Conservation (phyloP, 257 asterid genomes). For the Salvia rosmarinus region DNA sequence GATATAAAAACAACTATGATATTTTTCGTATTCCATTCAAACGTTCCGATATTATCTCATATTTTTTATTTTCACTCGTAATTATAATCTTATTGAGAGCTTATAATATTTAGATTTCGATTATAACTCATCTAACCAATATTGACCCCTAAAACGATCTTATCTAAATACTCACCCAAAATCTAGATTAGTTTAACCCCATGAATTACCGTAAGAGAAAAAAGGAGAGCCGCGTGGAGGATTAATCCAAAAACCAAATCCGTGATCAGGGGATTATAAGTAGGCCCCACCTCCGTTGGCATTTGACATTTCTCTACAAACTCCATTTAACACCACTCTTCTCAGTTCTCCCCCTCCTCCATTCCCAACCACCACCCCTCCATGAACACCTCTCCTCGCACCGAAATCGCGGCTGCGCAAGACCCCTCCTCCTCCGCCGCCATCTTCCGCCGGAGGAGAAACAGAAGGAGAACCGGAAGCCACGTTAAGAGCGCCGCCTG, state of each 20-base stretch:
- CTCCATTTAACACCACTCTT: slow-evolving; percentile 44
- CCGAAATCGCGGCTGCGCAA: slow-evolving; percentile 18
- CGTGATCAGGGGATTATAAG: slow-evolving; percentile 42
- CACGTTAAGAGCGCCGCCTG: not conserved
- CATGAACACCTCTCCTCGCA: slow-evolving; percentile 38
- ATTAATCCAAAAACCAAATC: slow-evolving; percentile 27
- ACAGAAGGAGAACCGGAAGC: slow-evolving; percentile 25
- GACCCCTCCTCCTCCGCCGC: slow-evolving; percentile 25
- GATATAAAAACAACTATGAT: no score
- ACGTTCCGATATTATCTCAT: no score
- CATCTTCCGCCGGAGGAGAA: slow-evolving; percentile 25
- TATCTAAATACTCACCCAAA: no score
- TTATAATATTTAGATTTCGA: no score
- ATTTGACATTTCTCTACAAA: slow-evolving; percentile 47
- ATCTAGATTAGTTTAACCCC: no score
- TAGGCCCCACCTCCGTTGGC: slow-evolving; percentile 60
- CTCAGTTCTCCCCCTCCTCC: slow-evolving; percentile 18
- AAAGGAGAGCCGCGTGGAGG: no score
- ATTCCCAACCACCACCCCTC: slow-evolving; percentile 1
- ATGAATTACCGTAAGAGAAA: no score
- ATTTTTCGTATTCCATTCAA: no score
- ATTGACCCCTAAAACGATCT: no score
- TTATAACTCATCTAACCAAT: no score
- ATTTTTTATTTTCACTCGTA: no score
- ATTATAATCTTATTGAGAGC: no score